phyloP scores from a whole-genome alignment of 1,284 basidiomycete genomes.

The Vanrija pseudolonga region DNA sequence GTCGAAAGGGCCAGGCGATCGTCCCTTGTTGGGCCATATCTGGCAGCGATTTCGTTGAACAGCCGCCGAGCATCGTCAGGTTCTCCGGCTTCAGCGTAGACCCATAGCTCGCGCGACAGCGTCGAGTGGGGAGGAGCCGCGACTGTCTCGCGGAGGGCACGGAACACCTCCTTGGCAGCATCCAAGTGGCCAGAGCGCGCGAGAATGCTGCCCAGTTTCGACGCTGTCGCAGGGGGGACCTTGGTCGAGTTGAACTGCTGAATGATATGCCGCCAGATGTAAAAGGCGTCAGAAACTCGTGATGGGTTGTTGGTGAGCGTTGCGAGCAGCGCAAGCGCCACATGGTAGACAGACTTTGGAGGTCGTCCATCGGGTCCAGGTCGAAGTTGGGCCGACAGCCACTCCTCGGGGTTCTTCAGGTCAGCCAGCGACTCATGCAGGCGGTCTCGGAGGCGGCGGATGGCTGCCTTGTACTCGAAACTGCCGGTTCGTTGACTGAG shows the following conservation, averaged over 20 bases:
- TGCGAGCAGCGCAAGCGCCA: not conserved
- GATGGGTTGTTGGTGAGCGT: not conserved
- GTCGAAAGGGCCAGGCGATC: constrained; percentile 4
- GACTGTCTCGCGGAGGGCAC: constrained; percentile 2
- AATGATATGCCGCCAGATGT: constrained; percentile 2
- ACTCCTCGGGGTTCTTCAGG: constrained; percentile 4
- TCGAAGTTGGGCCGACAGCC: not conserved
- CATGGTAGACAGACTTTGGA: constrained; percentile 2
- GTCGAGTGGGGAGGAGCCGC: constrained; percentile 7
- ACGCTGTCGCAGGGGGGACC: constrained; percentile 2
- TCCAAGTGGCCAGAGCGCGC: not conserved
- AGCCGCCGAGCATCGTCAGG: not conserved
- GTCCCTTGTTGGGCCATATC: constrained; percentile 2
- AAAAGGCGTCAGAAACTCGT: constrained; percentile 3
- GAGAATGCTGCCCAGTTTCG: constrained; percentile 6
- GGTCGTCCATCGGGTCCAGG: not conserved
- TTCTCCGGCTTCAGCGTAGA: constrained; percentile 8
- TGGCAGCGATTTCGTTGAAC: constrained; percentile 5
- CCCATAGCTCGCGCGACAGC: constrained; percentile 10
- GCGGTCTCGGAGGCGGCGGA: not conserved
- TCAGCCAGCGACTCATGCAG: constrained; percentile 2
- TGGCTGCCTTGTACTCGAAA: not conserved
- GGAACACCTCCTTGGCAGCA: constrained; percentile 7
- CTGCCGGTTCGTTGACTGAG: not conserved
- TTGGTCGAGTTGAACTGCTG: constrained; percentile 9